Base-by-base conservation (phyloP, 495 filamentous ascomycete genomes). In the Penicillium macrosclerotiorum region DNA sequence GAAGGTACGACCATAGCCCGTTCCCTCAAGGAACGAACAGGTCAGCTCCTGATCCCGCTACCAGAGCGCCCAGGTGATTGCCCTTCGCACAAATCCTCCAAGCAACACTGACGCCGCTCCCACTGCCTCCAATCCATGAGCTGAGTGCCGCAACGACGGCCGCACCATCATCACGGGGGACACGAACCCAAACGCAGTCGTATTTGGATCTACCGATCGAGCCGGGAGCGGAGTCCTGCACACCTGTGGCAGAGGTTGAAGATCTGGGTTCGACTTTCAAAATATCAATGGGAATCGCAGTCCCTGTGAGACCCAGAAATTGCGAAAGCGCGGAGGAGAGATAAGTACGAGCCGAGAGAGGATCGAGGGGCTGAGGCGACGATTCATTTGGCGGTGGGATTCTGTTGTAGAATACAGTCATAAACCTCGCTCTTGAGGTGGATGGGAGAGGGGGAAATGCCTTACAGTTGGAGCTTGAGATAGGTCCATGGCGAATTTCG, bases 211-310 rank as follows among this genome's bases (percentile, higher is more conserved):
- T n/a, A n/a, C n/a, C n/a, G n/a, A n/a, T n/a, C n/a, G n/a, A n/a
- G n/a, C n/a, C n/a, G n/a, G n/a, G n/a, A n/a, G n/a, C n/a, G n/a
- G n/a, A n/a, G n/a, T n/a, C n/a, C n/a, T 18, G 22, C 12, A 27
- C 19, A 20, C 24, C 17, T 0, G 16, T 8, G 14, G 35, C 14
- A 7, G 22, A 20, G 4, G 53, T 31, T 3, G 49, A 14, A 9
- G 32, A 37, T 9, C 22, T 45, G n/a, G 31, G 20, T 27, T 76
- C 66, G 4, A 86, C 65, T 32, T 86, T 81, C 6, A 96, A 72
- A 24, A 96, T 84, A 55, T 96, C 92, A 47, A 96, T 65, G 1
- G 85, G 71, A 16, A 96, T 89, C 1, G 84, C 79, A 4, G 85
- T 73, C 24, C 92, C 92, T 2, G 80, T 80, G 23, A 85, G 55